Evolutionary conservation across 805 yeast species (phyloP).

Genomic region (fission yeast (Schizosaccharomyces pombe)): DNA sequence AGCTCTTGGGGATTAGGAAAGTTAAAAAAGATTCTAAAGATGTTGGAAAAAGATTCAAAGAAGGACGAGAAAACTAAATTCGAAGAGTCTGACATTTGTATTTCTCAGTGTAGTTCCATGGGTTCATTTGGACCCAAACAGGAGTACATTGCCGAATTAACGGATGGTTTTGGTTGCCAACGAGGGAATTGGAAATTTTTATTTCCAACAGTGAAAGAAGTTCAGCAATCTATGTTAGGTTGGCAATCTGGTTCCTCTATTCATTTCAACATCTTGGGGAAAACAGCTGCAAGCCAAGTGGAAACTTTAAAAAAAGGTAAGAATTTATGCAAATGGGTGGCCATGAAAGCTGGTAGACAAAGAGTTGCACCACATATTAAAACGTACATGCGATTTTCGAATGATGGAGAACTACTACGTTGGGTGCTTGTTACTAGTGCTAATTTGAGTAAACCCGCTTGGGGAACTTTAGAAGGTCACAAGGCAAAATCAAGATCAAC

Average conservation of each 20-base stretch:
- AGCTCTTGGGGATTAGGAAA: constrained; percentile 11
- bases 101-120: constrained; percentile 6
- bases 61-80: background rate
- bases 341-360: constrained; percentile 14
- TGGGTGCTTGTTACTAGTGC: constrained; percentile 61
- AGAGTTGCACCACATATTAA: constrained; percentile 41
- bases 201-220: constrained; percentile 13
- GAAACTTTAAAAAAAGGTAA: constrained; percentile 18
- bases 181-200: background rate
- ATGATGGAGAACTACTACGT: constrained; percentile 18
- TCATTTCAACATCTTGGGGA: constrained; percentile 20
- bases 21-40: constrained; percentile 5
- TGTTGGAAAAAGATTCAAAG: background rate
- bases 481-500: constrained; percentile 1
- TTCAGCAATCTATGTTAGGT: constrained; percentile 23
- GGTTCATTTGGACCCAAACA: constrained; percentile 5
- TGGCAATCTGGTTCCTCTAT: constrained; percentile 27
- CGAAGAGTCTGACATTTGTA: background rate
- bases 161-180: background rate
- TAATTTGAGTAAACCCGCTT: constrained; percentile 53
- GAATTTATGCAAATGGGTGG: constrained; percentile 26
- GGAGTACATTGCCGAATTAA: background rate
- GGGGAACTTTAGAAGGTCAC: constrained; percentile 32
- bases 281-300: constrained; percentile 18
- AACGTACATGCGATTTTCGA: constrained; percentile 22